Evolutionary conservation across 768 basidiomycete genomes (phyloP).

Genomic region (Lactarius trivialis): DNA sequence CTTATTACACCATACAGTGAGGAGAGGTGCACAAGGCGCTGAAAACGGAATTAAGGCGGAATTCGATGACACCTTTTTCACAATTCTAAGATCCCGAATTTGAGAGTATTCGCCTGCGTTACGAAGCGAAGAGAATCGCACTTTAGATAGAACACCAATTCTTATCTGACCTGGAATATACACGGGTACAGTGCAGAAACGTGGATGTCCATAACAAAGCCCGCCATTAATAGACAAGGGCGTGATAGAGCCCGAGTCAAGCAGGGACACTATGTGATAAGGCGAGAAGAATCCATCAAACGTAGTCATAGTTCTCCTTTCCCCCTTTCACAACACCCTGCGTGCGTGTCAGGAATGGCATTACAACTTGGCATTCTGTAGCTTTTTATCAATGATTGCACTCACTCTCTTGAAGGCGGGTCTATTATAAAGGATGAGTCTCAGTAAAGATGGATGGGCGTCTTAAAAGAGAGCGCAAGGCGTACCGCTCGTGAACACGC

Average conservation of each 20-base stretch:
- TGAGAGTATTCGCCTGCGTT: neutral
- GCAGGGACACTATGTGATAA: neutral
- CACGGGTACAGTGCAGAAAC: neutral
- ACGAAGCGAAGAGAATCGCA: neutral
- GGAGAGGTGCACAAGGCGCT: neutral
- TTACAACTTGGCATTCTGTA: neutral
- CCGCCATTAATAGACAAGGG: neutral
- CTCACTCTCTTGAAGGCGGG: slow-evolving; percentile 32
- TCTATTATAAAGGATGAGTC: slow-evolving; percentile 20
- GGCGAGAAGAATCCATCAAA: neutral
- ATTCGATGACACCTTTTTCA: neutral
- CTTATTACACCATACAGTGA: no score
- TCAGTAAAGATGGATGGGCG: neutral
- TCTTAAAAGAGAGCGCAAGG: neutral
- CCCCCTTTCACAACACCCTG: slow-evolving; percentile 28
- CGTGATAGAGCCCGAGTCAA: neutral
- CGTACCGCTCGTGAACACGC: slow-evolving; percentile 35
- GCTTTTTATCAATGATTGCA: slow-evolving; percentile 3
- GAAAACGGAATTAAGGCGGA: neutral
- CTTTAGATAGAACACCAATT: neutral
- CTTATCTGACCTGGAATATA: neutral
- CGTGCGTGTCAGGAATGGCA: neutral
- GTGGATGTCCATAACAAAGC: neutral
- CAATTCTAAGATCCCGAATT: no score
- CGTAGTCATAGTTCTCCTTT: slow-evolving; percentile 15